A percentile compares a stretch with the other conserved stretches of the same genome.
Evolutionary conservation across 805 yeast genomes (phyloP).

Genomic region (Saccharomycopsis fermentans): DNA sequence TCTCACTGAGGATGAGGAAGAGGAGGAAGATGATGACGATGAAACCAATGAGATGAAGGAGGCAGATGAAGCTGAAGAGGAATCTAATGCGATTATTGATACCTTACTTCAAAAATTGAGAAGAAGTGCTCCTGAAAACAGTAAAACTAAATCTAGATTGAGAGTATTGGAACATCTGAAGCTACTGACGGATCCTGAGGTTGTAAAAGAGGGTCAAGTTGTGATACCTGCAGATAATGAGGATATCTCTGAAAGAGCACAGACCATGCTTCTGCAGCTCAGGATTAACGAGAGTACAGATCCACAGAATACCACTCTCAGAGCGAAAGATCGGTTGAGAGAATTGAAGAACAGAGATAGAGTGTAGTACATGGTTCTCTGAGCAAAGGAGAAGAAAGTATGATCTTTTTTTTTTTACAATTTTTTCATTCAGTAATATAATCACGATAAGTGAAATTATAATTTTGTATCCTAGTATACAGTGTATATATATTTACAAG

Average conservation of each 20-base stretch:
- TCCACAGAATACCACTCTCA: not conserved
- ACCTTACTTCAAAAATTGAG: conserved; percentile 74
- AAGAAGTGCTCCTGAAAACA: conserved; percentile 69
- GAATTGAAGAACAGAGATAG: conserved; percentile 13
- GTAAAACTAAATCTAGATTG: conserved; percentile 60
- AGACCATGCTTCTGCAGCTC: conserved; percentile 50
- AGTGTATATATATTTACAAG: not conserved
- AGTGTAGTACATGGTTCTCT: too few relatives aligned
- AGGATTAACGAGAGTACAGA: conserved; percentile 28
- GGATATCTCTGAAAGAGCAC: conserved; percentile 51
- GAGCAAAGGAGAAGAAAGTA: too few relatives aligned
- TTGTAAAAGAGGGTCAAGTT: not conserved
- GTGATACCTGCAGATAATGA: conserved; percentile 17
- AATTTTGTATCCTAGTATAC: not conserved
- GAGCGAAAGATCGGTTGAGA: conserved; percentile 15
- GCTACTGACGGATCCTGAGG: not conserved
- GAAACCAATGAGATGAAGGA: conserved; percentile 32
- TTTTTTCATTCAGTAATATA: too few relatives aligned
- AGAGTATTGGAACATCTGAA: conserved; percentile 17
- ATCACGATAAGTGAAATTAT: too few relatives aligned
- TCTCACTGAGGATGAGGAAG: conserved; percentile 21
- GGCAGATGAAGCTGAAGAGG: conserved; percentile 5
- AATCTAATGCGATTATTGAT: conserved; percentile 49
- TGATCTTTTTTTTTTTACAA: too few relatives aligned
- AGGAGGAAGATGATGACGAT: conserved; percentile 26